Evolutionary conservation across 306 rosid species (phyloP).

Genomic region (Vigna angularis): DNA sequence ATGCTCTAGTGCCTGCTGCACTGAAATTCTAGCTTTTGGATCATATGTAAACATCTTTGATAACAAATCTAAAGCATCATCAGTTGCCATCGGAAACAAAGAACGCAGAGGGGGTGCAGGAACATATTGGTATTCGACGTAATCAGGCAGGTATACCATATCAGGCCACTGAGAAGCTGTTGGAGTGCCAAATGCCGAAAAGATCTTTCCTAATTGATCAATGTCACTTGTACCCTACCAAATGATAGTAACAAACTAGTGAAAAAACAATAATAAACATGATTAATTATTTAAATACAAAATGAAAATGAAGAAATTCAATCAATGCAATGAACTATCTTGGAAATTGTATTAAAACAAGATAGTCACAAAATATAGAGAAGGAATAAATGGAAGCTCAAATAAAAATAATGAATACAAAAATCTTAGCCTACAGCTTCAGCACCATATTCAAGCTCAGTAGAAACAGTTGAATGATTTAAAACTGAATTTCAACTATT

Average conservation of each 20-base stretch:
- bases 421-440: constrained; percentile 3
- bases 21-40: constrained; percentile 86
- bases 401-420: background rate
- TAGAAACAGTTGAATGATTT: constrained; percentile 22
- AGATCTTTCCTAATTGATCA: constrained; percentile 88
- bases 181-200: constrained; percentile 90
- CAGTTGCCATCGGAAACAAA: constrained; percentile 81
- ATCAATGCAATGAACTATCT: background rate
- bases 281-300: constrained; percentile 24
- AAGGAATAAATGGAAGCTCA: background rate
- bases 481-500: background rate
- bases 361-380: background rate
- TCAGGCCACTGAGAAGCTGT: constrained; percentile 90
- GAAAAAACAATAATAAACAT: constrained; percentile 19
- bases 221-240: constrained; percentile 87
- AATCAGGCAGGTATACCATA: constrained; percentile 82
- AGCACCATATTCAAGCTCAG: constrained; percentile 4
- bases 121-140: constrained; percentile 86
- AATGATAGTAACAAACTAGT: constrained; percentile 12
- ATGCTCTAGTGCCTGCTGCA: constrained; percentile 87
- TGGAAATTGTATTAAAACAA: background rate
- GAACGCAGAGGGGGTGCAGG: constrained; percentile 80
- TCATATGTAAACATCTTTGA: constrained; percentile 93
- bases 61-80: constrained; percentile 81
- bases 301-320: constrained; percentile 9